Evolutionary conservation across 225 moss, liverwort and hornwort genomes (phyloP), one percentile per base, ranked within the genome.

Genomic region (Pleurozium schreberi): DNA sequence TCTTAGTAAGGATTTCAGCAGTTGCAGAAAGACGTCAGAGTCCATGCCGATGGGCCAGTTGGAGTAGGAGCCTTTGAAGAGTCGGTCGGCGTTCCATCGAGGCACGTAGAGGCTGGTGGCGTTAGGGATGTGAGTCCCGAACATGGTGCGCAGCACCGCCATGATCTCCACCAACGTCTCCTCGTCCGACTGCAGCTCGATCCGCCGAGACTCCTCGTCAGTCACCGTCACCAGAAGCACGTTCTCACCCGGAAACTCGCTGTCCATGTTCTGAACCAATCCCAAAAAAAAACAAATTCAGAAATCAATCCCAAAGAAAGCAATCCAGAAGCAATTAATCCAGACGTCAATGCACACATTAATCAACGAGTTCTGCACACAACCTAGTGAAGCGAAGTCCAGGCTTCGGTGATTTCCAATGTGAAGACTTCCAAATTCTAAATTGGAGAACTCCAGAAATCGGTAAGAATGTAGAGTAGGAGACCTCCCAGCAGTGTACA

Each of bases 41-140:
- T 91, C 93, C 18, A 93, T 93, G 49, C 97, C 97, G 75, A 97
- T 92, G 61, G 96, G 97, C 98, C 97, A 96, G 85, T 98, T 98
- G 38, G 98, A 97, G 89, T 87, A 98, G 83, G 95, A 92, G 50
- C 97, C 96, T 45, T 84, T 81, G 94, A 96, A 90, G 36, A 91
- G 52, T 21, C 92, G 93, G 68, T 96, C 91, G 43, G 87, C 83
- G 84, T 88, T 92, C 95, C 96, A 96, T 36, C 92, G 89, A 30
- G 97, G 93, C 55, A 95, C 91, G 53, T 92, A 93, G 26, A 97
- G 92, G 76, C 77, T 91, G 14, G 92, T 83, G 2, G 94, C 96
- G 36, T 60, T 70, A 42, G 96, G 95, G 62, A 96, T 55, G 18
- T 84, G 30, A 22, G 69, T 86, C 18, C 94, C 95, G 71, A 90